These are phyloP conservation scores for Bauhinia variegata DNA, from an alignment of 306 rosid species.

Conservation along the genomic window DNA sequence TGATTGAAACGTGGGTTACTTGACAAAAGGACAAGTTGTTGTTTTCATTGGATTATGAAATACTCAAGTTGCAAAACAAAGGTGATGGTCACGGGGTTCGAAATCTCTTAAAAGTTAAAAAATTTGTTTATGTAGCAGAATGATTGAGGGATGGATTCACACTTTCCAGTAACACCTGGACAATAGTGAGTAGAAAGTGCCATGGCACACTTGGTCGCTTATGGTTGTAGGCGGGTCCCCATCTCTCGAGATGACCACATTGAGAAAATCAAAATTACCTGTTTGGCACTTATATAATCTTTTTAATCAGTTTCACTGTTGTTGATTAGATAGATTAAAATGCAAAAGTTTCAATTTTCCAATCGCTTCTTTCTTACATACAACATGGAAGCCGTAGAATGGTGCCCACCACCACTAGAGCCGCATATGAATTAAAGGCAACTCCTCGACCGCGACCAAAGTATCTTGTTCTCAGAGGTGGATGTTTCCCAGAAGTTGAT, in stretches of 20 bases:
- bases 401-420: conserved; percentile 45
- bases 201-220: conserved; percentile 35
- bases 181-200: conserved; percentile 36
- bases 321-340: conserved; percentile 41
- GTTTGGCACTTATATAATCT: conserved; percentile 18
- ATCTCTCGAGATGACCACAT: conserved; percentile 41
- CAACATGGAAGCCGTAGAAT: conserved; percentile 29
- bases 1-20: background rate
- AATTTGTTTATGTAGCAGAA: too few species aligned
- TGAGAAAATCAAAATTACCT: conserved; percentile 38
- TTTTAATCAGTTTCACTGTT: conserved; percentile 29
- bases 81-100: too few species aligned
- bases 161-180: conserved; percentile 41
- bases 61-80: conserved; percentile 33
- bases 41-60: too few species aligned
- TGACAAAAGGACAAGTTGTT: conserved; percentile 2
- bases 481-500: conserved; percentile 44
- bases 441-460: conserved; percentile 42
- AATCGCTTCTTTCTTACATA: background rate
- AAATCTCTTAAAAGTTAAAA: too few species aligned
- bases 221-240: conserved; percentile 51
- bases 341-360: too few species aligned
- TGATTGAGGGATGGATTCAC: conserved; percentile 25
- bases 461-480: conserved; percentile 45
- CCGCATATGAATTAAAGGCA: conserved; percentile 50